Evolutionary conservation across 345 rosid genomes (phyloP).

Genomic region (Citrus glauca): DNA sequence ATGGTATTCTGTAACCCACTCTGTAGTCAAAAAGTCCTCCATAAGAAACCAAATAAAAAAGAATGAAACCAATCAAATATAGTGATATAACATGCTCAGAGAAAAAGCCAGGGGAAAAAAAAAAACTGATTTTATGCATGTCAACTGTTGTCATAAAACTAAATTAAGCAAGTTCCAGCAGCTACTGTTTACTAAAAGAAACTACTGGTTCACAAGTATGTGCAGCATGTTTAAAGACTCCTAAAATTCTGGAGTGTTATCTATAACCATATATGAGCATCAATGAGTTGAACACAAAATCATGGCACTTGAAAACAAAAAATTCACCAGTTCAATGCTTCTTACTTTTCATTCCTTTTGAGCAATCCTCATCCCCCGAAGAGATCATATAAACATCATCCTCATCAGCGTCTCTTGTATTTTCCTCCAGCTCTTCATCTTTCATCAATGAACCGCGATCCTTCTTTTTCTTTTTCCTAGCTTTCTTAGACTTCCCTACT

Average conservation of each 20-base stretch:
- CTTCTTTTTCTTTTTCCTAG: slow-evolving; percentile 29
- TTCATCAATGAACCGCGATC: slow-evolving; percentile 4
- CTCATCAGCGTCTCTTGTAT: slow-evolving; percentile 4
- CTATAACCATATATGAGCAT: not conserved
- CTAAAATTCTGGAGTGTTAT: not conserved
- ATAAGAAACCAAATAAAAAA: slow-evolving; percentile 13
- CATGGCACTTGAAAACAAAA: not conserved
- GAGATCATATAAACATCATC: slow-evolving; percentile 25
- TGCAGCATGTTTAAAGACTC: not conserved
- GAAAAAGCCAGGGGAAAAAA: not conserved
- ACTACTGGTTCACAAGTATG: not conserved
- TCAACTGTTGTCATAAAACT: not conserved
- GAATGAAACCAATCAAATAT: not conserved
- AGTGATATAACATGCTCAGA: not conserved
- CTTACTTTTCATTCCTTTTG: slow-evolving; percentile 39
- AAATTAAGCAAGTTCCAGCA: not conserved
- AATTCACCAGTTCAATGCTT: not conserved
- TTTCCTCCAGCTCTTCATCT: not conserved
- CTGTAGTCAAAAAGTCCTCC: slow-evolving; percentile 36
- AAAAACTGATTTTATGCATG: not conserved
- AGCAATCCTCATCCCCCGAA: slow-evolving; percentile 35
- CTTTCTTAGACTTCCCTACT: slow-evolving; percentile 36
- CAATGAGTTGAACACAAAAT: not conserved
- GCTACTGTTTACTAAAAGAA: not conserved
- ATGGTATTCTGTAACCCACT: slow-evolving; percentile 71